Conservation (phyloP, 106 monocot genomes). For the Dioscorea dumetorum region DNA sequence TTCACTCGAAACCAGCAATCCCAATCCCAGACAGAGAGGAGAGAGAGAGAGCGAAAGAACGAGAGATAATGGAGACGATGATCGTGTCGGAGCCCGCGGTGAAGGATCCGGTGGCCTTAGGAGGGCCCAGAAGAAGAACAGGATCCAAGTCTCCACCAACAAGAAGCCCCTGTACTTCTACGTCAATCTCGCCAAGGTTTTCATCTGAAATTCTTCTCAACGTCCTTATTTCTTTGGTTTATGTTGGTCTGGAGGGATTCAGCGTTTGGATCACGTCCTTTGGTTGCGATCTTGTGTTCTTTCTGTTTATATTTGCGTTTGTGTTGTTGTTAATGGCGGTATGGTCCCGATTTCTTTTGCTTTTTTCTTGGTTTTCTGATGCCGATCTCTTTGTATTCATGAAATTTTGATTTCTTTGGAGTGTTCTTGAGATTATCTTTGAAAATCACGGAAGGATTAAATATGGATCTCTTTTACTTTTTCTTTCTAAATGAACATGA, state of each 20-base stretch:
- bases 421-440: not conserved
- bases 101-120: conserved; percentile 6
- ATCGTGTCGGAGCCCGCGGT: conserved; percentile 4
- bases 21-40: not conserved
- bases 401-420: not conserved
- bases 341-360: not conserved
- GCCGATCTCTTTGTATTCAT: too few species aligned
- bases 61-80: conserved; percentile 1
- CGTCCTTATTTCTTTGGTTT: too few species aligned
- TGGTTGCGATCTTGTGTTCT: not conserved
- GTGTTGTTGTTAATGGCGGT: too few species aligned
- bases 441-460: too few species aligned
- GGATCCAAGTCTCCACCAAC: conserved; percentile 76
- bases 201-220: not conserved
- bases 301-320: not conserved
- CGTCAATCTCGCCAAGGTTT: conserved; percentile 87
- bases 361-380: not conserved
- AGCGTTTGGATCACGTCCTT: not conserved
- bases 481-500: too few species aligned
- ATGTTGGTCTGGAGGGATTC: not conserved
- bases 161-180: conserved; percentile 83
- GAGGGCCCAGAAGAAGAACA: conserved; percentile 33
- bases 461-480: too few species aligned
- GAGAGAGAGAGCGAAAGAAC: too few species aligned
- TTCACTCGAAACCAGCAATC: conserved; percentile 8